phyloP scores from a whole-genome alignment of 129 eudicot species.

The Flaveria trinervia region DNA sequence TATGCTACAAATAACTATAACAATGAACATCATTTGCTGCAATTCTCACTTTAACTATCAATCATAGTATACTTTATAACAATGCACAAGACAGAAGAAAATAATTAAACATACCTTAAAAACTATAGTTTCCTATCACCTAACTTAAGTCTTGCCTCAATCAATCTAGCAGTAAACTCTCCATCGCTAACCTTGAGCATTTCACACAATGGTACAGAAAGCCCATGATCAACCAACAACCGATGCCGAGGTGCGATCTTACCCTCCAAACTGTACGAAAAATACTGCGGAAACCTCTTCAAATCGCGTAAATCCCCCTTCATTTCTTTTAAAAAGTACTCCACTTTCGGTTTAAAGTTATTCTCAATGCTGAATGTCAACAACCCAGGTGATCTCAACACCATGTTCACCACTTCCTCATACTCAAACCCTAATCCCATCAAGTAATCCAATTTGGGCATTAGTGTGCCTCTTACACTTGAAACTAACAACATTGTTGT shows the following conservation, averaged over 20 bases:
- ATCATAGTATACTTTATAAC: background rate
- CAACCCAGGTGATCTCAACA: conserved; percentile 78
- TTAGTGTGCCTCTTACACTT: conserved; percentile 48
- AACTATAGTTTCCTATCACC: conserved; percentile 35
- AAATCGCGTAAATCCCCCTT: conserved; percentile 71
- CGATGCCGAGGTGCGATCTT: conserved; percentile 18
- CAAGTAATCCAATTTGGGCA: conserved; percentile 69
- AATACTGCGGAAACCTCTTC: conserved; percentile 80
- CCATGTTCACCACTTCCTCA: conserved; percentile 60
- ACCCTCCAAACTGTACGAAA: conserved; percentile 83
- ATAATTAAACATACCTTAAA: conserved; percentile 38
- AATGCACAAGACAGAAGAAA: background rate
- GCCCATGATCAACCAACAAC: conserved; percentile 14
- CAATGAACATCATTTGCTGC: background rate
- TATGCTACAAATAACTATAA: background rate
- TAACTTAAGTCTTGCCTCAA: conserved; percentile 55
- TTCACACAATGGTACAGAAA: conserved; percentile 53
- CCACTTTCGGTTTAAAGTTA: conserved; percentile 70
- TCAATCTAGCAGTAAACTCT: conserved; percentile 62
- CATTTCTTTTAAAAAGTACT: conserved; percentile 76
- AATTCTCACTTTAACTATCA: conserved; percentile 5
- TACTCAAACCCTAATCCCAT: conserved; percentile 59
- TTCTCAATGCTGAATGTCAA: conserved; percentile 77
- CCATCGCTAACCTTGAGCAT: conserved; percentile 87
- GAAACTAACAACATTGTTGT: conserved; percentile 75